Evolutionary conservation across 257 asterid species (phyloP), one percentile per base, ranked within the genome.

Genomic region (Ajuga chamaepitys): DNA sequence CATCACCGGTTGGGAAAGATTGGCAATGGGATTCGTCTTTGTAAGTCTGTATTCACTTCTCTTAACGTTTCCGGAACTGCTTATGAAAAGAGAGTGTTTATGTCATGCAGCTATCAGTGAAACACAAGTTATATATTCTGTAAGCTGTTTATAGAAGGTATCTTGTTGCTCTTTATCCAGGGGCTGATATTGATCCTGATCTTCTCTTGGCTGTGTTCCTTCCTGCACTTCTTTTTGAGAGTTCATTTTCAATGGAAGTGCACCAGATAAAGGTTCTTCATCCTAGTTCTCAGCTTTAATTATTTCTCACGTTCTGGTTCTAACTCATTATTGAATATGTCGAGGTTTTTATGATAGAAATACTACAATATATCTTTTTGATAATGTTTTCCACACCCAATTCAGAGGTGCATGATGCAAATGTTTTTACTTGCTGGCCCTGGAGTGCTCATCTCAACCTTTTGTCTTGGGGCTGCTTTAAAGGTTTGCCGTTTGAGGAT

Each of bases 161-260:
- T 41, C 28, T 44, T 21, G 10, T 17, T 35, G 46, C 26, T 72
- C 66, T 57, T 51, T 63, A 17, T 73, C 24, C 67, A 93, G 99
- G 99, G 99, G 85, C 89, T 74, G 66, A 73, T 75, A 93, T 93
- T 67, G 82, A 93, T 80, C 99, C 99, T n/a, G 86, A 93, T 72
- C 97, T 93, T 79, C 89, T 93, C 54, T 76, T 93, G 88, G 96
- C 95, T 30, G 95, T 93, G 64, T 93, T 93, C 82, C 99, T 93
- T 73, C 99, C 99, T 21, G 96, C 99, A 9, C 97, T 93, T 74
- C 99, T 93, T 68, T 93, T 89, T 35, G 97, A 93, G 87, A 87
- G 99, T 76, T 81, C 99, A 24, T 93, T 93, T 77, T 80, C 81
- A 28, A 84, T 93, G 99, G 99, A 89, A 86, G 83, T 87, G 60